Evolutionary conservation across 208 protist genomes (phyloP), one percentile per base, ranked within the genome.

Genomic region (Novymonas esmeraldas): DNA sequence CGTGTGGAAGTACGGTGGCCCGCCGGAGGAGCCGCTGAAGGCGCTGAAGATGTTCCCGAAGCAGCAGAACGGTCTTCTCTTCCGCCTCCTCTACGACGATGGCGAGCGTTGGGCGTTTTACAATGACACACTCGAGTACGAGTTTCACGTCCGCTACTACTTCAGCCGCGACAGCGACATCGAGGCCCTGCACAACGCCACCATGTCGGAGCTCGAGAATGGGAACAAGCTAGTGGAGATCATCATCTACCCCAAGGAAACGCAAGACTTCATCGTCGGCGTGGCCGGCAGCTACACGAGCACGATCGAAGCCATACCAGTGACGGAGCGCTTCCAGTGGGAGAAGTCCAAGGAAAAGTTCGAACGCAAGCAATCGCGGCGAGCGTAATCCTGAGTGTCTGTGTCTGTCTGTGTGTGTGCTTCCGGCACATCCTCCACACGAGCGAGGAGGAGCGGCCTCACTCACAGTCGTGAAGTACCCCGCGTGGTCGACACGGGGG

Each of bases 201-300:
- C 85, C 11, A 24, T 92, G 39, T 79, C 82, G 13, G 74, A 76
- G 49, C 70, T 86, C 42, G 80, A 88, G 46, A 81, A 86, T 54
- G 82, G 84, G 36, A 78, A 82, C 49, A 82, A 79, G 41, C 29
- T 89, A 24, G 82, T 87, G 13, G 76, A 86, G 61, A 68, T 91
- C 39, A 89, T 89, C 44, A 71, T 91, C 20, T 93, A 93, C 76
- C 87, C 87, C 18, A 70, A 76, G 18, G 84, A 90, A 55, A 93
- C 84, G 33, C 70, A 80, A 45, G 69, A 87, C 60, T 93, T 93
- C 62, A 55, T 93, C 22, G 71, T 78, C 0, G 90, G 90, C n/a
- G 77, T 83, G 22, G 79, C 82, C 11, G 82, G 78, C 45, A 84
- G 87, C 70, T 84, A 81, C 71, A 90, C 83, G n/a, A 87, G 84